Conservation (phyloP, 495 filamentous ascomycete genomes). For the Lasiosphaeriaceae sp. region DNA sequence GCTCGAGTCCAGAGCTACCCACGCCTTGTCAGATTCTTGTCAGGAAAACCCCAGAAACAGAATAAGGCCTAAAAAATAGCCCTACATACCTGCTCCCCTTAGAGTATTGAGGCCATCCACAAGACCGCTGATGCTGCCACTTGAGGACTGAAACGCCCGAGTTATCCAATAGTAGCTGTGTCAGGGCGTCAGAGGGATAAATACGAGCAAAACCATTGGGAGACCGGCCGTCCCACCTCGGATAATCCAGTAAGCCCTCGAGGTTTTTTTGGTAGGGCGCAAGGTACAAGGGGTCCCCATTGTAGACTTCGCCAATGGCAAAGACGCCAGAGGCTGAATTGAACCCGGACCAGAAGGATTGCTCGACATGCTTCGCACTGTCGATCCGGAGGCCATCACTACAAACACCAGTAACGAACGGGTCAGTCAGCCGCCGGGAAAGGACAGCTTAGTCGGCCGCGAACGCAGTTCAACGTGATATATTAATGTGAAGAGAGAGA, state of each 20-base stretch:
- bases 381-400: conserved; percentile 74
- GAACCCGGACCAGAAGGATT: conserved; percentile 65
- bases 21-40: not conserved
- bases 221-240: conserved; percentile 39
- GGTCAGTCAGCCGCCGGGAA: not conserved
- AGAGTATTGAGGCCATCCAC: conserved; percentile 57
- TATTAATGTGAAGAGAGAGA: not conserved
- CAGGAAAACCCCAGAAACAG: not conserved
- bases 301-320: conserved; percentile 63
- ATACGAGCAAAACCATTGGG: not conserved
- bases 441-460: not conserved
- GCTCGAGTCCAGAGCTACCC: conserved; percentile 54
- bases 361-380: conserved; percentile 68
- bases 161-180: conserved; percentile 56
- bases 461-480: not conserved
- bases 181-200: not conserved
- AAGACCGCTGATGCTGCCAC: conserved; percentile 54
- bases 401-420: not conserved
- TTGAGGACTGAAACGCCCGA: conserved; percentile 57
- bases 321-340: conserved; percentile 64
- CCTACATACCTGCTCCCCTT: conserved; percentile 27
- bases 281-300: conserved; percentile 57
- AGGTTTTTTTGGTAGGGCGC: conserved; percentile 63
- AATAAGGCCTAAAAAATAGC: not conserved
- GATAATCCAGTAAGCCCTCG: conserved; percentile 67